Conservation (phyloP, 495 filamentous ascomycete genomes). For the Aspergillus homomorphus region DNA sequence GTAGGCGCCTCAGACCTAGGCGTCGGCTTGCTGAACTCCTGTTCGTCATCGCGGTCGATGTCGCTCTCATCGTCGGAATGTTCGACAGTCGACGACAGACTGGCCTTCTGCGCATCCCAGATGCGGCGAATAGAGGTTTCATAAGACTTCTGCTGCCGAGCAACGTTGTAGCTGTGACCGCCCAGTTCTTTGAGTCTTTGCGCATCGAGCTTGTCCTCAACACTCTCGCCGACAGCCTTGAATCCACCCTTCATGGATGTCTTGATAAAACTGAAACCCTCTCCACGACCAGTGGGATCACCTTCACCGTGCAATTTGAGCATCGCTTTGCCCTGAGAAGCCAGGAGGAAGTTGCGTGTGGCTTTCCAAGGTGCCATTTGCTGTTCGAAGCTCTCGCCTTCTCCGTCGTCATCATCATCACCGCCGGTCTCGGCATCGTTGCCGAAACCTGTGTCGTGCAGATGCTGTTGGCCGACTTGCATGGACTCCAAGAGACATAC, state of each 20-base stretch:
- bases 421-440: constrained; percentile 71
- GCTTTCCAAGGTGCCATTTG: constrained; percentile 93
- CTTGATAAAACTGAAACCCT: constrained; percentile 92
- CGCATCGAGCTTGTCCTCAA: constrained; percentile 79
- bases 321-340: constrained; percentile 95
- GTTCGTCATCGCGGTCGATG: constrained; percentile 65
- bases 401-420: constrained; percentile 63
- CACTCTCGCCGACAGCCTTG: constrained; percentile 83
- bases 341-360: constrained; percentile 91
- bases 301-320: constrained; percentile 89
- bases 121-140: constrained; percentile 83
- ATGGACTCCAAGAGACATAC: constrained; percentile 92
- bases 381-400: constrained; percentile 73
- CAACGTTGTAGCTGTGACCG: constrained; percentile 96
- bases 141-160: constrained; percentile 83
- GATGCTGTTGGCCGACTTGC: constrained; percentile 85
- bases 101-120: constrained; percentile 82
- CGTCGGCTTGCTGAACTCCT: constrained; percentile 59
- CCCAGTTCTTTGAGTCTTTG: constrained; percentile 82
- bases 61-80: constrained; percentile 60
- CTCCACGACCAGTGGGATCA: constrained; percentile 90
- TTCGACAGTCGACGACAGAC: constrained; percentile 63
- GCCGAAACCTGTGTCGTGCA: constrained; percentile 75
- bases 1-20: constrained; percentile 61
- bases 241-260: constrained; percentile 99